Base-by-base conservation (phyloP, 805 yeast genomes). In the Lipomyces mesembrius region DNA sequence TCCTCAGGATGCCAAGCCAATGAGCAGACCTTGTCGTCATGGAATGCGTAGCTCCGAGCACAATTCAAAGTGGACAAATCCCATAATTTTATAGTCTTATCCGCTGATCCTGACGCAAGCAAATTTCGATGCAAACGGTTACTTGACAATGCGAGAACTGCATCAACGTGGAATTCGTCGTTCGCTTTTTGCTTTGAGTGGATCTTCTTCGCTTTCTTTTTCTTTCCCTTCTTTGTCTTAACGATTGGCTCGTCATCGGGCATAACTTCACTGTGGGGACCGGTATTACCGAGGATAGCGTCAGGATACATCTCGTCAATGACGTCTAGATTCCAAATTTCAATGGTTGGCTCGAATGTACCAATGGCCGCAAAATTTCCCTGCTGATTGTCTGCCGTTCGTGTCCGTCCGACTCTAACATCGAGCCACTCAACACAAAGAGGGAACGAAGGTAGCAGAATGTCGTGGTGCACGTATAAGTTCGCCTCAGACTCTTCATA, bases 361-460 rank as follows among this genome's bases (percentile, higher is more conserved):
- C 98, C 98, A 71, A 95, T 83, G 14, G 99, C 99, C 1, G 96
- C 98, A 79, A 91, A 92, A 79, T 92, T 95, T 11, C 96, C 97
- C 37, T 87, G 79, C 68, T 86, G 84, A 39, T 78, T 78, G 54
- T 80, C 81, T 14, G 82, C 84, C 7, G 75, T 69, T 35, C 64
- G 62, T 8, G 68, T 57, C 17, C 70, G 66, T 14, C 80, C 80
- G 39, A 96, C 94, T 68, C 82, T 83, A 77, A 84, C 90, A 77
- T 91, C 90, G 70, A 95, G 78, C 98, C 98, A 94, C 79, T 95
- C 99, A 43, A 93, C 93, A 77, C 98, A 92, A 68, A 95, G 83
- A 54, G 99, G 99, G 84, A 95, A 94, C 1, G 97, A 90, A 0
- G 99, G 99, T 68, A 95, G 83, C 97, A 95, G 92, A 73, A 94